Conservation (phyloP, 2,329 filamentous ascomycete species). For the Talaromyces sp. region DNA sequence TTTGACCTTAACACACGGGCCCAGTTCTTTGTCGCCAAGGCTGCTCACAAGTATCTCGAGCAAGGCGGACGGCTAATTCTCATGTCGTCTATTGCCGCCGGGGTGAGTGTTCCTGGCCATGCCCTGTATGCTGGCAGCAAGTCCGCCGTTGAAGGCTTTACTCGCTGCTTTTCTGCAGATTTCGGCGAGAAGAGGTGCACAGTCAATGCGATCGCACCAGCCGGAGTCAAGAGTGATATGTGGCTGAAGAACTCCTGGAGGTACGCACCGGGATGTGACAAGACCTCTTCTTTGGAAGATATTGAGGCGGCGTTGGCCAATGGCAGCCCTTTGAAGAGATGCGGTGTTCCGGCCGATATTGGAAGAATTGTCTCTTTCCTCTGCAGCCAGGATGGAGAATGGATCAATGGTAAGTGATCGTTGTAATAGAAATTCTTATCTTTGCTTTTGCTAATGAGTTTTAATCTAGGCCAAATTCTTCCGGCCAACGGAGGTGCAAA, state of each 20-base stretch:
- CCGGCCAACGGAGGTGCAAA: slow-evolving; percentile 15
- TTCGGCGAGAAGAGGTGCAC: slow-evolving; percentile 61
- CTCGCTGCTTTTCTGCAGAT: slow-evolving; percentile 68
- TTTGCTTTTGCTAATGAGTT: neutral
- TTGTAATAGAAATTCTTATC: neutral
- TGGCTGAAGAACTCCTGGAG: slow-evolving; percentile 66
- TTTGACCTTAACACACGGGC: slow-evolving; percentile 60
- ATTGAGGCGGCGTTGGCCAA: slow-evolving; percentile 54
- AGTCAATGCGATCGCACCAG: slow-evolving; percentile 63
- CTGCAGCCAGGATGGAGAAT: slow-evolving; percentile 56
- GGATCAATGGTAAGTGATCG: slow-evolving; percentile 56
- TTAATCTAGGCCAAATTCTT: slow-evolving; percentile 12
- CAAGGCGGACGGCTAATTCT: slow-evolving; percentile 69
- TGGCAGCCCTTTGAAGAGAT: slow-evolving; percentile 57
- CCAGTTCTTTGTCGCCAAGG: slow-evolving; percentile 60
- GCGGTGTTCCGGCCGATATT: slow-evolving; percentile 56
- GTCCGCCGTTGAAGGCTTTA: slow-evolving; percentile 72
- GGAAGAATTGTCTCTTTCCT: slow-evolving; percentile 55
- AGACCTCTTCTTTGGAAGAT: slow-evolving; percentile 41
- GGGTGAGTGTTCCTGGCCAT: slow-evolving; percentile 64
- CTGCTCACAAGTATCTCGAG: slow-evolving; percentile 66
- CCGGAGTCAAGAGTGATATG: slow-evolving; percentile 70
- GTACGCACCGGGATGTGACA: slow-evolving; percentile 50
- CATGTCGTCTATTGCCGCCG: slow-evolving; percentile 67
- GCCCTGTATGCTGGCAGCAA: slow-evolving; percentile 71